Evolutionary conservation across 148 eudicot genomes (phyloP), one percentile per base, ranked within the genome.

Genomic region (Rheum nobile): DNA sequence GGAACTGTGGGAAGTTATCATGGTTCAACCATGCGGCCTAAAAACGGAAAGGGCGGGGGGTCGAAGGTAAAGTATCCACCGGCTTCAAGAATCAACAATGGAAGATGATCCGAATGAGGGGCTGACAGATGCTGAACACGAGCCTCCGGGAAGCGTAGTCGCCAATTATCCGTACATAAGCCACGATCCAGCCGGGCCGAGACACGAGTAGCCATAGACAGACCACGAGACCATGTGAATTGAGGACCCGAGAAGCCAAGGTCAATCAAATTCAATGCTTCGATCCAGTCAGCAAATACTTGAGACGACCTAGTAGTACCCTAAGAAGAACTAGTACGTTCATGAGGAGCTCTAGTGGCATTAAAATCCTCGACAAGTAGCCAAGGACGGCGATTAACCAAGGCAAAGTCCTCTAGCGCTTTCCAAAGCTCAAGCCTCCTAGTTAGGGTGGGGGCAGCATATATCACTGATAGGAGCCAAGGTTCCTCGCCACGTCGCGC

Each of bases 181-280:
- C 2, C 29, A 1, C 63, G 0, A 1, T 54, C 31, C 13, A 54
- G 11, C 0, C 31, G 28, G 2, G 29, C 14, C 0, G 2, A 31
- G 1, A 4, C 1, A 6, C 1, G 4, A 5, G 24, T 52, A 4
- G 0, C 24, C 0, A 19, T 8, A n/a, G 0, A 0, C 0, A 0
- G 0, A 5, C 57, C 26, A n/a, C 26, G 0, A 2, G 8, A 6
- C 63, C 63, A 54, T 1, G 31, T 54, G 4, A 16, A 47, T 0
- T 3, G 54, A 16, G 54, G 21, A 0, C 54, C 54, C 54, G 3
- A 3, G 6, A 14, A 47, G 2, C 54, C 54, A 16, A 17, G 21
- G 1, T 47, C 54, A 2, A 47, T 47, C 54, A 47, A 2, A 2
- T 16, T 2, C 4, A 8, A 19, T 16, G 4, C 19, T 0, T 47